phyloP scores from a whole-genome alignment of 495 filamentous ascomycete genomes.

The Glarea lozoyensis region DNA sequence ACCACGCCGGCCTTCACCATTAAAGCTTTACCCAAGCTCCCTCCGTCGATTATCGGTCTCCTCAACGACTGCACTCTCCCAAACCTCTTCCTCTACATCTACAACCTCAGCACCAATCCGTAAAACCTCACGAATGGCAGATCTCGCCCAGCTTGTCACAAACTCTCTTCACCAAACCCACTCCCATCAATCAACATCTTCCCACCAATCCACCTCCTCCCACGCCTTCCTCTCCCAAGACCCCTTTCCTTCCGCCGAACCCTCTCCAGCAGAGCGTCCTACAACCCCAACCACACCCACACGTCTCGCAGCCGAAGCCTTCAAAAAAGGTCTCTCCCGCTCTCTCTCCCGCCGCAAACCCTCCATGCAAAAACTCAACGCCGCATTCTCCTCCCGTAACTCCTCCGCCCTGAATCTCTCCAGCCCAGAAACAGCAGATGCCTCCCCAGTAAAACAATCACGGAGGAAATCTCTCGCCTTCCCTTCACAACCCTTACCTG shows the following conservation, averaged over 20 bases:
- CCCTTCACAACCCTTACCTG: background rate
- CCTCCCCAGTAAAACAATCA: background rate
- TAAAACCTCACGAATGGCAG: constrained; percentile 5
- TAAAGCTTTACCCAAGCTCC: constrained; percentile 11
- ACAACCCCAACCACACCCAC: constrained; percentile 17
- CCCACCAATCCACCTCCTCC: background rate
- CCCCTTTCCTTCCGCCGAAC: constrained; percentile 10
- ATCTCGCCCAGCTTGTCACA: constrained; percentile 8
- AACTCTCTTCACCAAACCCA: background rate
- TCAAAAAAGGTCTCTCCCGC: constrained; percentile 10
- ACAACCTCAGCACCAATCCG: constrained; percentile 8
- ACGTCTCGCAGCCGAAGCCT: constrained; percentile 8
- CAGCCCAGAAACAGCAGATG: background rate
- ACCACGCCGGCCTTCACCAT: constrained; percentile 12
- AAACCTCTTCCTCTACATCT: constrained; percentile 1
- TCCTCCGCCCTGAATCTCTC: background rate
- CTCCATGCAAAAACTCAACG: constrained; percentile 14
- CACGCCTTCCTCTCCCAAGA: constrained; percentile 16
- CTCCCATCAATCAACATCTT: background rate
- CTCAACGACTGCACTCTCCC: constrained; percentile 5
- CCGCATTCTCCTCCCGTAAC: constrained; percentile 3
- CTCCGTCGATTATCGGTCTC: constrained; percentile 11
- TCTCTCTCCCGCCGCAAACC: constrained; percentile 9
- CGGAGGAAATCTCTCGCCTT: constrained; percentile 1
- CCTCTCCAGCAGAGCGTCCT: background rate